A percentile compares a stretch with the other conserved stretches of the same genome.
phyloP scores from a whole-genome alignment of 352 stramenopile genomes.

The Phytophthora sp. region DNA sequence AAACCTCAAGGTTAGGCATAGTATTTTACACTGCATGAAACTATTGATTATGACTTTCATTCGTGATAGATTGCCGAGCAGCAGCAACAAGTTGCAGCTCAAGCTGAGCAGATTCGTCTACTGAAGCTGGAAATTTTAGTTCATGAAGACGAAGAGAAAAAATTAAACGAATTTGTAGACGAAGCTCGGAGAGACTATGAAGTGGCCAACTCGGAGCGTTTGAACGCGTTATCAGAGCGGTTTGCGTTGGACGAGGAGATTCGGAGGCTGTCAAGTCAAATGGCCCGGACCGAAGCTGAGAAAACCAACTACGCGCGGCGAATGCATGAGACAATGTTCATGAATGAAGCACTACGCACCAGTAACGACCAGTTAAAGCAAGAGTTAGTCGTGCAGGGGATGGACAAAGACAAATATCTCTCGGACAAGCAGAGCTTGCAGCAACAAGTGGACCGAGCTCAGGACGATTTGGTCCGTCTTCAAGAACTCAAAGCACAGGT shows the following conservation, averaged over 20 bases:
- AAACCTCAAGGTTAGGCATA: conserved; percentile 52
- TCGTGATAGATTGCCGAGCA: conserved; percentile 56
- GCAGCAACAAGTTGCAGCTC: conserved; percentile 35
- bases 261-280: conserved; percentile 53
- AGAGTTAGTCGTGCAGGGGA: conserved; percentile 49
- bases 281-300: conserved; percentile 60
- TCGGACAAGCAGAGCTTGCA: conserved; percentile 48
- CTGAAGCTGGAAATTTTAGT: conserved; percentile 73
- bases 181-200: conserved; percentile 67
- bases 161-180: conserved; percentile 65
- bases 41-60: no score
- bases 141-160: conserved; percentile 69
- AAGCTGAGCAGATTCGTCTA: conserved; percentile 60
- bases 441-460: conserved; percentile 38
- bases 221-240: conserved; percentile 67
- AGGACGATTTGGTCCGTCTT: conserved; percentile 39
- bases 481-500: conserved; percentile 47
- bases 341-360: conserved; percentile 73
- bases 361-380: conserved; percentile 76
- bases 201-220: conserved; percentile 66
- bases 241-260: conserved; percentile 73
- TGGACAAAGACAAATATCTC: conserved; percentile 67
- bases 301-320: conserved; percentile 66
- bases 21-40: no score
- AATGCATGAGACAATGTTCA: conserved; percentile 78